Evolutionary conservation across 73 alveolate genomes (phyloP), one percentile per base, ranked within the genome.

Genomic region (Stentor roeselii): DNA sequence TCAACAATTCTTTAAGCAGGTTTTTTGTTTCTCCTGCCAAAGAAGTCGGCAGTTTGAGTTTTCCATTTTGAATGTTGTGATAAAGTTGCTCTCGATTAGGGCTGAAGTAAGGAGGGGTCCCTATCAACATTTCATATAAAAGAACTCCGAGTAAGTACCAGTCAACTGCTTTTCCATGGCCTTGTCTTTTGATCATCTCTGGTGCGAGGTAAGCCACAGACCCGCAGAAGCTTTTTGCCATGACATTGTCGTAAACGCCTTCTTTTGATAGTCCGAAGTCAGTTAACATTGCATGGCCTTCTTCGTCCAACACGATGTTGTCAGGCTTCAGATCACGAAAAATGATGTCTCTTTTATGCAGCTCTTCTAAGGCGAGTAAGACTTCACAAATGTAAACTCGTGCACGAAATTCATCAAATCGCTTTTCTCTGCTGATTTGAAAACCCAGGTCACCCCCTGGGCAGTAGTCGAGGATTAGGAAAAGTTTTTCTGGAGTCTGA

Each of bases 311-410:
- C 15, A 95, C 99, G 21, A 95, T 92, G 83, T 95, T 95, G 74
- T 95, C 99, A 14, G 99, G 99, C 82, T 95, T 95, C 60, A 95
- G 83, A 93, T 95, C 99, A 83, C 99, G 77, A 84, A 95, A 95
- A 60, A 95, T 92, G n/a, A 95, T 95, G 86, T 90, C 96, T 82
- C 93, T 93, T 86, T 91, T 91, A 84, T 95, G 98, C n/a, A 95
- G 86, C 78, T 92, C 94, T 59, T 95, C 95, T 41, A 95, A 85
- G 2, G 99, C 99, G 39, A 95, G 82, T 21, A 94, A 42, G 40
- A 95, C 91, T 83, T 95, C 95, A 74, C 96, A 90, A 34, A 92
- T 87, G 77, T 93, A 93, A 76, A 91, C 86, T 60, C 92, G 82
- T 34, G 98, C 97, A 76, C 90, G 82, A 59, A 91, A 89, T 83